Evolutionary conservation across 2,329 filamentous ascomycete genomes (phyloP), one percentile per base, ranked within the genome.

Genomic region (Phaeosphaeriaceae sp.): DNA sequence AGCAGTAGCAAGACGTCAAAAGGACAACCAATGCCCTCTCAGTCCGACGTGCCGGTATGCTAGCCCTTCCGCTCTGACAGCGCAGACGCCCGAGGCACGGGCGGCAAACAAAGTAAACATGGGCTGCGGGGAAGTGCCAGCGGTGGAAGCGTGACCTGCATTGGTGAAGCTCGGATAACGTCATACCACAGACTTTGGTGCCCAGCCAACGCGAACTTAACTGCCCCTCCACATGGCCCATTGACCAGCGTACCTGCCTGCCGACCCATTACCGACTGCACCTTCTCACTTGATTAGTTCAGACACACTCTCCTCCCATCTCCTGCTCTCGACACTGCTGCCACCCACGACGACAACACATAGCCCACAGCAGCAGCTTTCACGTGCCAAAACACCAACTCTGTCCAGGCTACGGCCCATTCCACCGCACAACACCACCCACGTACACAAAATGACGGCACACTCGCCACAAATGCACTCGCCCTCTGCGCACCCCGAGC

Each of bases 171-270:
- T 40, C 35, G 35, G 35, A n/a, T n/a, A 40, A 40, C 35, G 35
- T 40, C 35, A 40, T 40, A 40, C 30, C 30, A 35, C 30, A 13
- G 30, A 35, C 35, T 40, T 35, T 35, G 30, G 30, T 85, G 88
- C 94, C 65, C 84, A 97, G 75, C 93, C 93, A 56, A 94, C 80
- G 15, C 46, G n/a, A 43, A 26, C 22, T 30, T 32, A 21, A 40
- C n/a, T 28, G 26, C 35, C 35, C 46, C 46, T 26, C 53, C 53
- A 42, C 48, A 19, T 51, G 19, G 30, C 19, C 24, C 49, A 11
- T 24, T n/a, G 6, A n/a, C 35, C 35, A 40, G 4, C 35, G 35
- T 40, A 40, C 35, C 35, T 52, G 22, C 49, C 22, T 28, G 50
- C 43, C 52, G 30, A 40, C 26, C n/a, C 13, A 11, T n/a, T 22